Evolutionary conservation across 2,329 filamentous ascomycete species (phyloP).

Genomic region (Aspergillus cejpii): DNA sequence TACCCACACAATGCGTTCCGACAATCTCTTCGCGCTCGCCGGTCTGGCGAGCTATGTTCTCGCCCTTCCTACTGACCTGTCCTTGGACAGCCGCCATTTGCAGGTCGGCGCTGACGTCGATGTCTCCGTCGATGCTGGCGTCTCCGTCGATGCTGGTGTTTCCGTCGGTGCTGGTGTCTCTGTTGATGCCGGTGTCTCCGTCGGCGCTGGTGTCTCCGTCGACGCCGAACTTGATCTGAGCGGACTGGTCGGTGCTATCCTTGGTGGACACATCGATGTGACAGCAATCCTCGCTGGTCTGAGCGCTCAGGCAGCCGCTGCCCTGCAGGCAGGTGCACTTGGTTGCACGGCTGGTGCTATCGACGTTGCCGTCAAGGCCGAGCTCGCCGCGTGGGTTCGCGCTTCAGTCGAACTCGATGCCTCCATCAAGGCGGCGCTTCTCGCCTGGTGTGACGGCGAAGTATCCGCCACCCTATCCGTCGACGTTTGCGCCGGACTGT

Average conservation of each 20-base stretch:
- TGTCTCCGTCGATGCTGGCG: slow-evolving; percentile 5
- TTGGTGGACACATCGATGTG: slow-evolving; percentile 18
- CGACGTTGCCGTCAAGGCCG: slow-evolving; percentile 22
- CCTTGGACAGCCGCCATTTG: slow-evolving; percentile 20
- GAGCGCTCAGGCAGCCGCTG: slow-evolving; percentile 30
- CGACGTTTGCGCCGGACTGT: slow-evolving; percentile 27
- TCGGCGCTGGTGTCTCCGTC: slow-evolving; percentile 11
- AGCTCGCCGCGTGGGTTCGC: slow-evolving; percentile 28
- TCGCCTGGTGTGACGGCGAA: slow-evolving; percentile 29
- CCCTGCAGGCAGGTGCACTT: slow-evolving; percentile 32
- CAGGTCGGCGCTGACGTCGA: slow-evolving; percentile 15
- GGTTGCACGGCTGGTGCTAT: slow-evolving; percentile 29
- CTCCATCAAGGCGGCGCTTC: slow-evolving; percentile 25
- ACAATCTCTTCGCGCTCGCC: slow-evolving; percentile 29
- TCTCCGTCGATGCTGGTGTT: slow-evolving; percentile 10
- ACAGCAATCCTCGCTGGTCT: slow-evolving; percentile 25
- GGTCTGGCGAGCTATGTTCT: slow-evolving; percentile 28
- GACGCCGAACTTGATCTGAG: slow-evolving; percentile 19
- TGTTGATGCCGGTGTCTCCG: slow-evolving; percentile 4
- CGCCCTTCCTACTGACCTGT: slow-evolving; percentile 26
- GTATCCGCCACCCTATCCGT: slow-evolving; percentile 21
- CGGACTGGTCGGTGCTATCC: slow-evolving; percentile 19
- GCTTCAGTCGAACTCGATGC: slow-evolving; percentile 21
- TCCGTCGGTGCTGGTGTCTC: slow-evolving; percentile 9
- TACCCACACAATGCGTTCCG: slow-evolving; percentile 21